These are phyloP conservation scores for Plasmopara halstedii DNA, from an alignment of 352 stramenopile genomes.

Conservation along the genomic window DNA sequence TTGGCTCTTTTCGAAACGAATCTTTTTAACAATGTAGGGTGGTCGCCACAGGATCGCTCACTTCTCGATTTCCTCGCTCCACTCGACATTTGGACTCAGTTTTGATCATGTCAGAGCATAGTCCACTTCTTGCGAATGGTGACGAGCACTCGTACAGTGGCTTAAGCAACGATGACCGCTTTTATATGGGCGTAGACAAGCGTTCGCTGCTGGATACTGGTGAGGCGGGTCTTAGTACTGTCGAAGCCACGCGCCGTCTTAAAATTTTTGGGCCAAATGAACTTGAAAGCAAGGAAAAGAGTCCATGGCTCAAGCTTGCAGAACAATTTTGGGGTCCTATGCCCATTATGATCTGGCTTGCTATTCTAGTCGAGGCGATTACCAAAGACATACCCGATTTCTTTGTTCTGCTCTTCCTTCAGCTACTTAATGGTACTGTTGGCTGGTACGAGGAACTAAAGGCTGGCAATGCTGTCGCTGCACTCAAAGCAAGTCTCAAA, in stretches of 20 bases:
- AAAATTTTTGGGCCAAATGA: constrained; percentile 88
- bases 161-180: constrained; percentile 47
- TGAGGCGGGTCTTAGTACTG: constrained; percentile 68
- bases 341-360: constrained; percentile 89
- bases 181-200: constrained; percentile 81
- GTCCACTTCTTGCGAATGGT: constrained; percentile 41
- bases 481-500: constrained; percentile 83
- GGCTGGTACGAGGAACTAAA: constrained; percentile 80
- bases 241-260: constrained; percentile 64
- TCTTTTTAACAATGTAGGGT: constrained; percentile 14
- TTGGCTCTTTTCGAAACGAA: constrained; percentile 16
- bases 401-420: constrained; percentile 62
- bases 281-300: constrained; percentile 45
- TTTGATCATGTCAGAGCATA: constrained; percentile 41
- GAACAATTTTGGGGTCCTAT: constrained; percentile 79
- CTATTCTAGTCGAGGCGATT: constrained; percentile 75
- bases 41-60: constrained; percentile 13
- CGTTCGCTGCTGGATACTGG: constrained; percentile 58
- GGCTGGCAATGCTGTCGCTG: constrained; percentile 72
- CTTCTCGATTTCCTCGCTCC: constrained; percentile 11
- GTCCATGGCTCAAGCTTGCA: constrained; percentile 44
- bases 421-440: constrained; percentile 58
- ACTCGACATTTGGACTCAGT: not conserved
- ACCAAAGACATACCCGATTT: constrained; percentile 49
- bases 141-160: constrained; percentile 27